A percentile compares a stretch with the other conserved stretches of the same genome.
These are phyloP conservation scores for Hyaloscypha hepaticicola DNA, from an alignment of 495 filamentous ascomycete species.

Conservation along the genomic window DNA sequence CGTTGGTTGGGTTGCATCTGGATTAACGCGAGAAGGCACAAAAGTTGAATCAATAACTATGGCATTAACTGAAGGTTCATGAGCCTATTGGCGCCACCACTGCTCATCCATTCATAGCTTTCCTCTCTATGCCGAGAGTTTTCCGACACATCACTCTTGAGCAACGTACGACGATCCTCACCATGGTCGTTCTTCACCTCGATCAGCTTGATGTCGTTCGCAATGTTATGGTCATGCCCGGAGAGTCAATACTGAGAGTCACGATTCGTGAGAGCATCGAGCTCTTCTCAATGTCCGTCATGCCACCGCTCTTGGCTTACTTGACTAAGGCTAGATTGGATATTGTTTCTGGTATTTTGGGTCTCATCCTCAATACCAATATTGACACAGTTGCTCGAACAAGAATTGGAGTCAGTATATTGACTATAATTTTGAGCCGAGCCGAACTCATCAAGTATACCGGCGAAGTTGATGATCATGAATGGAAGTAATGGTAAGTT, in stretches of 20 bases:
- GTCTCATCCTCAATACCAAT: slow-evolving; percentile 78
- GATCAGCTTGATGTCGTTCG: slow-evolving; percentile 89
- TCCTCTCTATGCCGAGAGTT: slow-evolving; percentile 88
- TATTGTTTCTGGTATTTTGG: slow-evolving; percentile 84
- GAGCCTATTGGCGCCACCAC: slow-evolving; percentile 76
- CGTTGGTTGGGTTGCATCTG: slow-evolving; percentile 61
- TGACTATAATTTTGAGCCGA: slow-evolving; percentile 92
- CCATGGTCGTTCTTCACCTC: slow-evolving; percentile 92
- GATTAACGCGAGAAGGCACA: slow-evolving; percentile 73
- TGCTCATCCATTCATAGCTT: slow-evolving; percentile 93
- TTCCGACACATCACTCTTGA: slow-evolving; percentile 91
- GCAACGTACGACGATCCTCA: slow-evolving; percentile 92
- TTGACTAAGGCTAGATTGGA: slow-evolving; percentile 87
- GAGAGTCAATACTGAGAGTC: slow-evolving; percentile 65
- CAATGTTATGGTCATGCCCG: slow-evolving; percentile 64
- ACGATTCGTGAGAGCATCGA: slow-evolving; percentile 87
- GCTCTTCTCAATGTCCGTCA: slow-evolving; percentile 80
- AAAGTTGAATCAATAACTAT: slow-evolving; percentile 74
- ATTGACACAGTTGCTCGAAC: slow-evolving; percentile 75
- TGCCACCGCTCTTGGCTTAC: slow-evolving; percentile 83
- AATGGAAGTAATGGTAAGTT: slow-evolving; percentile 79
- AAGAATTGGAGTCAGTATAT: slow-evolving; percentile 79
- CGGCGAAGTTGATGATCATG: slow-evolving; percentile 62
- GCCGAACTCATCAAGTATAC: slow-evolving; percentile 89
- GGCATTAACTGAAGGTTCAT: slow-evolving; percentile 83